Evolutionary conservation across 345 rosid species (phyloP), one percentile per base, ranked within the genome.

Genomic region (Acer saccharum): DNA sequence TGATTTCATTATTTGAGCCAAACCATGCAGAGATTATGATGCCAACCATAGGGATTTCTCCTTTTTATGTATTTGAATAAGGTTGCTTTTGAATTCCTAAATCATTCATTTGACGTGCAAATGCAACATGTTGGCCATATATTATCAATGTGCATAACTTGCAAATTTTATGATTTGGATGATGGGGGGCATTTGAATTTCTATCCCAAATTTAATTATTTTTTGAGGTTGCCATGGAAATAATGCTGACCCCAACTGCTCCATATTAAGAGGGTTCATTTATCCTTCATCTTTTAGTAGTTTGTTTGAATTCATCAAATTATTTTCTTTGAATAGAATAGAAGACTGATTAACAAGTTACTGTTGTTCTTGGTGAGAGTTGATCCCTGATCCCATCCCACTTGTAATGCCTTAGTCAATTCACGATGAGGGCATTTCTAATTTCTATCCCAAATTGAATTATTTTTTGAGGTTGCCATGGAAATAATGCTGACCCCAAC

Each of bases 11-110:
- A 32, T 50, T 29, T 3, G 5, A 32, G 57, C 57, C 48, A 63
- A 63, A 64, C 52, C 63, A 55, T 55, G 64, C 52, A 73, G 63
- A 65, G 48, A 9, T 48, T 65, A 65, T 75, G 52, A 76, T 76
- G 79, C 67, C 72, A 66, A 54, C 72, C 54, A 29, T 29, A 29
- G 32, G 32, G 32, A 29, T 29, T 29, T 29, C 32, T 29, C 32
- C 32, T 29, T 29, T 29, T 29, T 2, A 29, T 2, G 3, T 29
- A 29, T 29, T 29, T 29, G 32, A 29, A 11, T 44, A 32, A 50
- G 52, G 41, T 58, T 64, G 70, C 70, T 64, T 74, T 27, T 65
- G 48, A 29, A 13, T 65, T 18, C 48, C 10, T 48, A 52, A 44
- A 52, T 70, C 61, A 10, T 61, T 41, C 29, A n/a, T 50, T 65